Percentiles rank a stretch among this genome's conserved stretches.
These are phyloP conservation scores for Caryopteris hybrid DNA, from an alignment of 305 asterid species.

Conservation along the genomic window DNA sequence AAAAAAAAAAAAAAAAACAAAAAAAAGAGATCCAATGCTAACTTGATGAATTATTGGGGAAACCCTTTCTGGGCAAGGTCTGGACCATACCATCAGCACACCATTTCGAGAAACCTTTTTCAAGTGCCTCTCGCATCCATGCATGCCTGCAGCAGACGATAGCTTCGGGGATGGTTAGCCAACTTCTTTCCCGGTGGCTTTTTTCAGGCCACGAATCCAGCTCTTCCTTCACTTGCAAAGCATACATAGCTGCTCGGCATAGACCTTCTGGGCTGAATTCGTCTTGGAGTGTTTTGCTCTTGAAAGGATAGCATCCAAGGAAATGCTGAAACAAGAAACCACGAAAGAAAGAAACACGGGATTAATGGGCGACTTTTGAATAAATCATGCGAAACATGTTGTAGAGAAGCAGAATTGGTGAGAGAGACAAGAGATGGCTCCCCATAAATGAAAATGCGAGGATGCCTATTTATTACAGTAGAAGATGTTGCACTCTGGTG, in stretches of 20 bases:
- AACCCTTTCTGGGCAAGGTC: constrained; percentile 36
- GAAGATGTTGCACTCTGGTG: neutral
- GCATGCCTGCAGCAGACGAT: constrained; percentile 57
- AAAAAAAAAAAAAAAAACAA: neutral
- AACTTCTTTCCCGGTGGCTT: constrained; percentile 61
- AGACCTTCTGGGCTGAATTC: constrained; percentile 77
- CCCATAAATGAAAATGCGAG: too few relatives aligned
- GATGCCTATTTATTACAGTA: neutral
- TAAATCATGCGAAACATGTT: neutral
- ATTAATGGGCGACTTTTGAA: neutral
- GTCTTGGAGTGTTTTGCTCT: constrained; percentile 82
- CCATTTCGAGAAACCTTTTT: constrained; percentile 67
- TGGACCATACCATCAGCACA: constrained; percentile 45
- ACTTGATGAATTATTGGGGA: constrained; percentile 10
- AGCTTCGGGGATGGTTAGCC: constrained; percentile 67
- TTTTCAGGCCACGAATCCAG: constrained; percentile 83
- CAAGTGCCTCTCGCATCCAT: constrained; percentile 87
- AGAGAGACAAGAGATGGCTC: too few relatives aligned
- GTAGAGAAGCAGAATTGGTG: neutral
- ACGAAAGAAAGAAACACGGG: too few relatives aligned
- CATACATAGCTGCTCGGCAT: constrained; percentile 82
- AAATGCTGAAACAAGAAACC: constrained; percentile 48
- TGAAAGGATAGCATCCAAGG: constrained; percentile 61
- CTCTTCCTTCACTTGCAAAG: constrained; percentile 69
- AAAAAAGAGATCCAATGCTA: neutral